Conservation (phyloP, 306 rosid species). For the Neltuma alba region DNA sequence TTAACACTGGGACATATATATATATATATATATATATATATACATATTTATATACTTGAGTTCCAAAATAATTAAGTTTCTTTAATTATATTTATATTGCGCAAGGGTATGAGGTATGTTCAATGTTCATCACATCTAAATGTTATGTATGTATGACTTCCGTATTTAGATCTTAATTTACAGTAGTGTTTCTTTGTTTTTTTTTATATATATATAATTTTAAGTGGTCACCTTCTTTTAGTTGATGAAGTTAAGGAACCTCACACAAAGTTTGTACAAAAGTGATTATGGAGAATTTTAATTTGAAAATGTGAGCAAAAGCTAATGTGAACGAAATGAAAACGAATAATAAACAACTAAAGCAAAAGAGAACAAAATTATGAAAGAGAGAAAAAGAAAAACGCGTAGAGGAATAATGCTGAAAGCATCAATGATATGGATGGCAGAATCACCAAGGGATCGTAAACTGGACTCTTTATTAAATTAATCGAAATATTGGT, state of each 20-base stretch:
- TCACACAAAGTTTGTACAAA: conserved; percentile 4
- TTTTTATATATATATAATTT: background rate
- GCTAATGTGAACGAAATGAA: conserved; percentile 46
- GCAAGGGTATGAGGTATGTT: background rate
- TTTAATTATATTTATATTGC: background rate
- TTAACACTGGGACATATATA: too few relatives aligned
- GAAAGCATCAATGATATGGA: conserved; percentile 35
- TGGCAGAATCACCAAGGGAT: background rate
- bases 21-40: too few relatives aligned
- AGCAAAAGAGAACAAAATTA: background rate
- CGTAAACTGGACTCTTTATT: background rate
- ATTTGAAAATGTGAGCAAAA: conserved; percentile 27
- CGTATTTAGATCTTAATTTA: background rate
- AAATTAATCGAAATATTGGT: background rate
- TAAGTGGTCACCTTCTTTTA: background rate
- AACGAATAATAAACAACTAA: background rate
- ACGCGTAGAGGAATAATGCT: conserved; percentile 52
- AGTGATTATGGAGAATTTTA: conserved; percentile 10
- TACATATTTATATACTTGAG: too few relatives aligned
- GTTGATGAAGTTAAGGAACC: conserved; percentile 17
- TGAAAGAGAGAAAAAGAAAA: conserved; percentile 21
- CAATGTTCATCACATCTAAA: background rate
- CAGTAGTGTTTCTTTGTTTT: background rate
- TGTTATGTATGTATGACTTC: background rate
- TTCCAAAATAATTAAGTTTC: background rate